Base-by-base conservation (phyloP, 2,329 filamentous ascomycete genomes). In the Incumbomyces lentus region DNA sequence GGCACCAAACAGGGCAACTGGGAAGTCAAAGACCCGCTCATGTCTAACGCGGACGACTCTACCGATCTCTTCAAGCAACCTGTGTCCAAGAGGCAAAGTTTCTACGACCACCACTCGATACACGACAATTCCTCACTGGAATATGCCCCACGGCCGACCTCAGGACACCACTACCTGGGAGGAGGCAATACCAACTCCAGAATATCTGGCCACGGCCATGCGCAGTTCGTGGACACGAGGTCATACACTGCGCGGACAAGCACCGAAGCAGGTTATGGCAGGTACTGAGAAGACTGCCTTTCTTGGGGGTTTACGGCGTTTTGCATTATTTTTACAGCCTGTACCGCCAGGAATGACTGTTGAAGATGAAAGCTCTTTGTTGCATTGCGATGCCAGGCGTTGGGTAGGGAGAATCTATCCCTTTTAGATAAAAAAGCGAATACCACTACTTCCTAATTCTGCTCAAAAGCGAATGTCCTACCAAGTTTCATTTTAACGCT, bases 1-100 rank as follows among this genome's bases (percentile, higher is more conserved):
- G 90, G 90, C 54, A 87, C 87, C 49, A 86, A 90, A 64, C 84
- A 86, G 68, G 93, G 95, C 70, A 95, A 92, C 65, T 98, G 92
- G 92, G 92, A 98, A 63, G 84, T 96, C 62, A 96, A 96, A 71
- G 90, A 96, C 52, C 74, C 86, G 10, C 73, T 92, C 14, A 78
- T 82, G 37, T 86, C 92, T n/a, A 47, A 50, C 32, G 44, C 17
- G 17, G 51, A 53, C 54, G 86, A 92, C 47, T 38, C 33, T 2
- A 29, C 42, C 17, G 42, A 45, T 22, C 18, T 12, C 32, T 37
- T 31, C 18, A 19, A 45, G 13, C 13, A n/a, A 85, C 90, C 49
- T 81, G n/a, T 17, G 17, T 40, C 38, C 17, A 42, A 42, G 84
- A 49, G 78, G 47, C 8, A 51, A 46, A 38, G 19, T 26, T 42